Evolutionary conservation across 805 yeast species (phyloP).

Genomic region (Candida nemodendra): DNA sequence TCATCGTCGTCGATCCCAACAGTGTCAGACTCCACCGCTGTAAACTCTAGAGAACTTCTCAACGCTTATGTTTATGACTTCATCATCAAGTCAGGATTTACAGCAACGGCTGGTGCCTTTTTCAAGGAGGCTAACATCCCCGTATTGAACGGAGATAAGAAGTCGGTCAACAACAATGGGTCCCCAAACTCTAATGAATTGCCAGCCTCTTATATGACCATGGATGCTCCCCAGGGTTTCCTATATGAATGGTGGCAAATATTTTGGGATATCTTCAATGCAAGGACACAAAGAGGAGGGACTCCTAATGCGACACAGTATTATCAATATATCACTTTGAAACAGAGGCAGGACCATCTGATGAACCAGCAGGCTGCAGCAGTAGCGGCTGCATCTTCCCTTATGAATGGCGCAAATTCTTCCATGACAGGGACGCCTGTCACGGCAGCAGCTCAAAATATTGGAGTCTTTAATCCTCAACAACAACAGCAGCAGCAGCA

Average conservation of each 20-base stretch:
- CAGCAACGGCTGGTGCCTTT: slow-evolving; percentile 71
- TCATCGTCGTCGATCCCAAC: slow-evolving; percentile 23
- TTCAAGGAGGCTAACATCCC: slow-evolving; percentile 75
- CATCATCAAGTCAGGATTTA: slow-evolving; percentile 67
- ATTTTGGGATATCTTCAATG: slow-evolving; percentile 91
- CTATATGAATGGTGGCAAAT: slow-evolving; percentile 95
- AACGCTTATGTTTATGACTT: slow-evolving; percentile 89
- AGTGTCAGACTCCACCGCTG: slow-evolving; percentile 45
- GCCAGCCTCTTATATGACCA: slow-evolving; percentile 50
- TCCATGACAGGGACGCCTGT: slow-evolving; percentile 16
- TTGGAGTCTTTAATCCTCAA: slow-evolving; percentile 18
- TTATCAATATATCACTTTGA: slow-evolving; percentile 58
- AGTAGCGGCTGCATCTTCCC: slow-evolving; percentile 17
- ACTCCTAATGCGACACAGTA: slow-evolving; percentile 68
- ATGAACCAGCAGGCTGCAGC: slow-evolving; percentile 29
- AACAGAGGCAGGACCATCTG: slow-evolving; percentile 58
- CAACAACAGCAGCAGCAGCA: slow-evolving; percentile 14
- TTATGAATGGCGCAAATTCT: slow-evolving; percentile 14
- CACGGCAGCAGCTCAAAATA: slow-evolving; percentile 16
- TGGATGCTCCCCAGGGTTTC: slow-evolving; percentile 87
- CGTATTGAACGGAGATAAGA: slow-evolving; percentile 33
- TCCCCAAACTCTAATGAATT: slow-evolving; percentile 33
- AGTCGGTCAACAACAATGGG: slow-evolving; percentile 11
- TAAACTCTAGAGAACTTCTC: slow-evolving; percentile 55
- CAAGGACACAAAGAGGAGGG: slow-evolving; percentile 66